Evolutionary conservation across 2,329 filamentous ascomycete genomes (phyloP).

Genomic region (Cercospora sp.): DNA sequence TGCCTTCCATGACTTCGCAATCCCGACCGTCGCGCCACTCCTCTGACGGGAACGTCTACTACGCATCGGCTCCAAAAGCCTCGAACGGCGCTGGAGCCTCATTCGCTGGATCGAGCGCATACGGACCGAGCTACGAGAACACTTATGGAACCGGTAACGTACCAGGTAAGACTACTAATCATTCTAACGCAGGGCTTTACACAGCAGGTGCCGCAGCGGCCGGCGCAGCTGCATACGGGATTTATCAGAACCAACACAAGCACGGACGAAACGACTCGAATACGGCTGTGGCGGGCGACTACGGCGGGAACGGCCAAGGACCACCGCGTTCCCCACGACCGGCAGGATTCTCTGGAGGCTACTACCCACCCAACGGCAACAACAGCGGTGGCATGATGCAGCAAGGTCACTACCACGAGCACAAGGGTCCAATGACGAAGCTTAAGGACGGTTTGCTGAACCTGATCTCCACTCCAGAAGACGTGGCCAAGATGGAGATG

Average conservation of each 20-base stretch:
- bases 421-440: slow-evolving; percentile 58
- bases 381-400: slow-evolving; percentile 27
- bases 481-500: slow-evolving; percentile 66
- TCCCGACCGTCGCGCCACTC: slow-evolving; percentile 21
- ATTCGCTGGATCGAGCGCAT: slow-evolving; percentile 11
- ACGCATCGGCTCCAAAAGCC: slow-evolving; percentile 16
- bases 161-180: slow-evolving; percentile 47
- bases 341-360: slow-evolving; percentile 15
- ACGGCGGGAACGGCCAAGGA: slow-evolving; percentile 26
- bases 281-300: slow-evolving; percentile 22
- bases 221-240: slow-evolving; percentile 44
- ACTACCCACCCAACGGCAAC: slow-evolving; percentile 20
- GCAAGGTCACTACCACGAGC: slow-evolving; percentile 47
- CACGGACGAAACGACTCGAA: slow-evolving; percentile 21
- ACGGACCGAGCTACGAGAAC: slow-evolving; percentile 15
- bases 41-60: slow-evolving; percentile 27
- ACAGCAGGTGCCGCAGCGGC: slow-evolving; percentile 51
- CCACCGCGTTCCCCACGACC: slow-evolving; percentile 27
- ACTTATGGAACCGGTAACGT: slow-evolving; percentile 24
- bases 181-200: slow-evolving; percentile 48
- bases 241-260: slow-evolving; percentile 41
- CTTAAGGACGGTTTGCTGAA: slow-evolving; percentile 59
- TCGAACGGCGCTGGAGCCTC: slow-evolving; percentile 14
- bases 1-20: slow-evolving; percentile 9
- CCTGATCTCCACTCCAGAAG: slow-evolving; percentile 50